Conservation (phyloP, 176 grass and related monocot species). For the Rhynchospora breviuscula region DNA sequence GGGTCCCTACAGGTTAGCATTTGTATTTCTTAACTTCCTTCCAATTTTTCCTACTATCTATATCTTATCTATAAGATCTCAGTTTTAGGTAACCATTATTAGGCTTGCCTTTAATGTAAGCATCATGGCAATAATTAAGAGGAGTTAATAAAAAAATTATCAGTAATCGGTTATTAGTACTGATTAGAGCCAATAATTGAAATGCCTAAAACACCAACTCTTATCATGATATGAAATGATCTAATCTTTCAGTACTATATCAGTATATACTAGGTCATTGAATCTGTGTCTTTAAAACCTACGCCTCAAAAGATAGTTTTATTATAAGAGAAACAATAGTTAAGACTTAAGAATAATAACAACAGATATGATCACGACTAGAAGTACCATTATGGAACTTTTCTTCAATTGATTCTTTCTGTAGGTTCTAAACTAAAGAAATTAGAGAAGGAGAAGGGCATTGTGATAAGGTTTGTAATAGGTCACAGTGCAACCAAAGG, state of each 20-base stretch:
- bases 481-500: slow-evolving; percentile 55
- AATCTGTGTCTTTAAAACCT: neutral
- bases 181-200: neutral
- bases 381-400: neutral
- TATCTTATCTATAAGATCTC: neutral
- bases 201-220: neutral
- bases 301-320: neutral
- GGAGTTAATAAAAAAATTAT: neutral
- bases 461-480: slow-evolving; percentile 93
- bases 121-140: neutral
- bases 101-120: neutral
- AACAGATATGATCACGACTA: neutral
- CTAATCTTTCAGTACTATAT: neutral
- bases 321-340: neutral
- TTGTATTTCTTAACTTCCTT: neutral
- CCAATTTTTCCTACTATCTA: no score
- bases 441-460: slow-evolving; percentile 77
- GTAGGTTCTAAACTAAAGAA: slow-evolving; percentile 56
- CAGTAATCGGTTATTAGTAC: neutral
- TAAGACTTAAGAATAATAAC: neutral
- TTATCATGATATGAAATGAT: neutral
- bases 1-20: slow-evolving; percentile 58
- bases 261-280: neutral
- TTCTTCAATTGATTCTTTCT: neutral
- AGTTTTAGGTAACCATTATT: neutral